These are phyloP conservation scores for Lasiodiplodia gonubiensis DNA, from an alignment of 2,329 filamentous ascomycete genomes.

Conservation along the genomic window DNA sequence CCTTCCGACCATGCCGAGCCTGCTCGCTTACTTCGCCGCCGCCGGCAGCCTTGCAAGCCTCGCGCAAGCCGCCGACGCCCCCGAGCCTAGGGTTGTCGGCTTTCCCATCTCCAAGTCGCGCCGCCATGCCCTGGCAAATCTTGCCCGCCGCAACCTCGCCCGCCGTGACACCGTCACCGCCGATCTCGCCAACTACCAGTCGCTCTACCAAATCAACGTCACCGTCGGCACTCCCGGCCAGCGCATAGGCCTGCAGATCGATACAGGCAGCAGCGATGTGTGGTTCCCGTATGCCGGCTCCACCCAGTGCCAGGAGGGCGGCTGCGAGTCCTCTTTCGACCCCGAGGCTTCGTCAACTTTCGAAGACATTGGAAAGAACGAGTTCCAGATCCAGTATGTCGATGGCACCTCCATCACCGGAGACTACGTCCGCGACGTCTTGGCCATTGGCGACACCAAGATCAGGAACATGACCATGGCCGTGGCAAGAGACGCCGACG, in stretches of 20 bases:
- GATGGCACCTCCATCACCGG: conserved; percentile 23
- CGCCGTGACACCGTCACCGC: conserved; percentile 19
- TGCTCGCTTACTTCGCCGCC: conserved; percentile 5
- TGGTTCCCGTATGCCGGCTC: conserved; percentile 18
- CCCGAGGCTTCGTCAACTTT: conserved; percentile 17
- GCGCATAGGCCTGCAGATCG: conserved; percentile 21
- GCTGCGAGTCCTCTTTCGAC: conserved; percentile 9
- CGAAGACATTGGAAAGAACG: conserved; percentile 9
- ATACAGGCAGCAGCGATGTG: conserved; percentile 27
- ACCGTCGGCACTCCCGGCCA: conserved; percentile 30
- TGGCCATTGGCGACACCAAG: conserved; percentile 16
- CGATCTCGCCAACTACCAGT: conserved; percentile 3
- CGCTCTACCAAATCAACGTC: conserved; percentile 28
- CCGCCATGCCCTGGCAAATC: neutral
- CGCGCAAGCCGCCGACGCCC: conserved; percentile 2
- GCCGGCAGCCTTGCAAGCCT: conserved; percentile 11
- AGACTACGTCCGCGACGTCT: conserved; percentile 17
- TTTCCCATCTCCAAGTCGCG: conserved; percentile 21
- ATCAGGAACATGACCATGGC: conserved; percentile 28
- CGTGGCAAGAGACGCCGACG: conserved; percentile 6
- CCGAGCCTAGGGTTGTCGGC: conserved; percentile 19
- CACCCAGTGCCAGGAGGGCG: neutral
- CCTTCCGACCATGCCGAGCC: conserved; percentile 11
- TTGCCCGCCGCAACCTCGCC: conserved; percentile 15
- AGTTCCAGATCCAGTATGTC: conserved; percentile 25